Conservation (phyloP, 441 rosid species). For the Dalechampia spathulata region DNA sequence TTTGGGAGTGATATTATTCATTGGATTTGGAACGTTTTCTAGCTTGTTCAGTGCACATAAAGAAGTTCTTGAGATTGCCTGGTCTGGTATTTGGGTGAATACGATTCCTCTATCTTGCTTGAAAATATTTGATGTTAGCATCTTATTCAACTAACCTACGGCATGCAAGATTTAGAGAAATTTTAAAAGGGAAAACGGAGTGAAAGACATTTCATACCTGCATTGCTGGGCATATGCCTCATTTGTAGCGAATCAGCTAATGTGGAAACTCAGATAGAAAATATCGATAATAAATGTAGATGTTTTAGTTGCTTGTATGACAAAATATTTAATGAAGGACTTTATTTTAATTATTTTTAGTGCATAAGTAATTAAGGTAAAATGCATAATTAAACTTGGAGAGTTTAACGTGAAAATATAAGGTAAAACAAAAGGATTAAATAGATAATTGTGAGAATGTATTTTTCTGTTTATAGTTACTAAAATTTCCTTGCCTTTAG, state of each 20-base stretch:
- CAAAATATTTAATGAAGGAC: background rate
- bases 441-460: too few relatives aligned
- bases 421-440: too few relatives aligned
- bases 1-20: conserved; percentile 55
- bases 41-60: conserved; percentile 66
- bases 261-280: background rate
- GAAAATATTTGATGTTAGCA: background rate
- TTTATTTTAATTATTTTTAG: too few relatives aligned
- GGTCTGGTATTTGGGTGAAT: conserved; percentile 72
- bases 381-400: background rate
- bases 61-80: conserved; percentile 70
- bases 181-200: background rate
- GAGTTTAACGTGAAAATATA: background rate
- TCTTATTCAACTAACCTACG: background rate
- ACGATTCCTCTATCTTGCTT: conserved; percentile 1
- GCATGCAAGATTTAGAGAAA: background rate
- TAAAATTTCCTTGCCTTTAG: background rate
- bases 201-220: background rate
- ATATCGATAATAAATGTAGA: background rate
- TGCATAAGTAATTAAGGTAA: too few relatives aligned
- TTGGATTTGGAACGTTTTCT: conserved; percentile 71
- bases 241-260: background rate
- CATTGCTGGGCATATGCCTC: background rate
- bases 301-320: too few relatives aligned
- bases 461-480: background rate